phyloP scores from a whole-genome alignment of 495 filamentous ascomycete species.

The Bacidia rubella region DNA sequence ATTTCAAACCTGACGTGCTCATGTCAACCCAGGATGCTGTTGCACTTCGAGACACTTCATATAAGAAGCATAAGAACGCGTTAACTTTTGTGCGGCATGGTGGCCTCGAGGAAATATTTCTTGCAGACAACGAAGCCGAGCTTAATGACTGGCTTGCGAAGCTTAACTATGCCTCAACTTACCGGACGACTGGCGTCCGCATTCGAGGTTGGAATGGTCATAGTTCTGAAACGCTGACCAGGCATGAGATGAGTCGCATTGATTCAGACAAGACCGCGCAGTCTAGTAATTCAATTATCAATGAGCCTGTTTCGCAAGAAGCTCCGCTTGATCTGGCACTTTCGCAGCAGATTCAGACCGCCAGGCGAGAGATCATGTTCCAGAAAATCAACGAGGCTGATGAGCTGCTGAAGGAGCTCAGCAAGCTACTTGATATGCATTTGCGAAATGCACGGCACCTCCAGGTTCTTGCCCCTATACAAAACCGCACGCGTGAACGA shows the following conservation, averaged over 20 bases:
- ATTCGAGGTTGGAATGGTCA: constrained; percentile 77
- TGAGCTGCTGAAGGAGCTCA: constrained; percentile 57
- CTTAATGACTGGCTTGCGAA: constrained; percentile 97
- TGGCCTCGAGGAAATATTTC: constrained; percentile 76
- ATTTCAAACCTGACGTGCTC: constrained; percentile 84
- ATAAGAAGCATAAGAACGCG: constrained; percentile 93
- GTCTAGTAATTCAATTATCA: constrained; percentile 53
- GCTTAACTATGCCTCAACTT: constrained; percentile 90
- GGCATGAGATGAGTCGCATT: constrained; percentile 56
- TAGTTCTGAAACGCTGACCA: constrained; percentile 70
- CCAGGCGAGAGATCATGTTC: constrained; percentile 66
- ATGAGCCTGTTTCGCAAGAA: constrained; percentile 50
- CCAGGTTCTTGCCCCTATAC: constrained; percentile 75
- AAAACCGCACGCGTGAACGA: constrained; percentile 71
- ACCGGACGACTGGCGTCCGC: constrained; percentile 80
- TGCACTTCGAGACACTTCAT: constrained; percentile 69
- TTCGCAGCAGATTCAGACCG: constrained; percentile 66
- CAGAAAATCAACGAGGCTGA: constrained; percentile 74
- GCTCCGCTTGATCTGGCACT: constrained; percentile 67
- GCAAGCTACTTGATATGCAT: constrained; percentile 66
- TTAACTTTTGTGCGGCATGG: constrained; percentile 85
- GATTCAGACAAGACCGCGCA: constrained; percentile 42
- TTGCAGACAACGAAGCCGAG: constrained; percentile 77
- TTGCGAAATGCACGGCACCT: constrained; percentile 88
- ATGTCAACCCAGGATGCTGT: constrained; percentile 90